Evolutionary conservation across 305 asterid genomes (phyloP).

Genomic region (Galium porrigens): DNA sequence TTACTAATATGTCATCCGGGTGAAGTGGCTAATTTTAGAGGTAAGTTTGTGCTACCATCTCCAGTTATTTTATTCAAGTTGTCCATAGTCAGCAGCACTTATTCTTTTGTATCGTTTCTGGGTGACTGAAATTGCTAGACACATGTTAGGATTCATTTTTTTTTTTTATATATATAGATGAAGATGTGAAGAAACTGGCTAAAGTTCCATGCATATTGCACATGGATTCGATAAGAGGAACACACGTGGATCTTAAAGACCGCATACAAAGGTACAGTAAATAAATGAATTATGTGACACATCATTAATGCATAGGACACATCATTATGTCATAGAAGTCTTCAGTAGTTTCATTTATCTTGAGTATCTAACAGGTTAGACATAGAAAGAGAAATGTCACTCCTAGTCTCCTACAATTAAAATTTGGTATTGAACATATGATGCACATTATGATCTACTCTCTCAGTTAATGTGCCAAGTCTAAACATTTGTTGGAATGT

Average conservation of each 20-base stretch:
- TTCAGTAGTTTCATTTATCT: not conserved
- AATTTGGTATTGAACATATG: not conserved
- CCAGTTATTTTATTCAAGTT: conserved; percentile 11
- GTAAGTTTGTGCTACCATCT: conserved; percentile 38
- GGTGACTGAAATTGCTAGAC: conserved; percentile 13
- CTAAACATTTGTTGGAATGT: not conserved
- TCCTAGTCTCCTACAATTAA: not conserved
- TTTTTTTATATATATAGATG: conserved; percentile 28
- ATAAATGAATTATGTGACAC: not conserved
- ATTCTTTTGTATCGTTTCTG: not conserved
- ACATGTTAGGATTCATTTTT: not conserved
- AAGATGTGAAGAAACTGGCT: conserved; percentile 21
- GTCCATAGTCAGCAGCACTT: not conserved
- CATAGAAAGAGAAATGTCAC: not conserved
- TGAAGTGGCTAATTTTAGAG: conserved; percentile 48
- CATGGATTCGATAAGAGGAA: conserved; percentile 92
- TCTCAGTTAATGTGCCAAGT: not conserved
- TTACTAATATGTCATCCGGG: conserved; percentile 78
- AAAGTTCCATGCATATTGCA: conserved; percentile 91
- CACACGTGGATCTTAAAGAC: conserved; percentile 65
- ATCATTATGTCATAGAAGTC: not conserved
- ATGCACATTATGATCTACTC: not conserved
- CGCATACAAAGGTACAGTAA: conserved; percentile 56
- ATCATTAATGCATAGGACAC: not conserved
- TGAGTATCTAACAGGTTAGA: not conserved